Conservation (phyloP, 108 stramenopile species). For the Skeletonema marinoi region DNA sequence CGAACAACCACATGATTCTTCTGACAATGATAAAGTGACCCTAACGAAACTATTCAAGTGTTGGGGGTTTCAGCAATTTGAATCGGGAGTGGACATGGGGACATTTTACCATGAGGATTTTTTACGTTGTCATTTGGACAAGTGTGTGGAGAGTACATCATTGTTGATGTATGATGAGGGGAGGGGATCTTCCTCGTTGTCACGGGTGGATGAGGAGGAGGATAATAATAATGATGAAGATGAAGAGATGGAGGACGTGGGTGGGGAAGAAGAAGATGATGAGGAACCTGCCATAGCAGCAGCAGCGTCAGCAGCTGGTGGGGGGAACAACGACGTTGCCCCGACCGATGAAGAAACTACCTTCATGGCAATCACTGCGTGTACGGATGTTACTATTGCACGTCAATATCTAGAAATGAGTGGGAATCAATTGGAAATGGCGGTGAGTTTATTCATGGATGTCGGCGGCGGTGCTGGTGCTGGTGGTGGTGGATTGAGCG, state of each 20-base stretch:
- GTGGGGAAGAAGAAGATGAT: not conserved
- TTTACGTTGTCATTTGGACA: not conserved
- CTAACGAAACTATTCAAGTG: not conserved
- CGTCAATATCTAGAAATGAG: conserved; percentile 84
- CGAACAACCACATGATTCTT: not conserved
- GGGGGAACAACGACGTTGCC: conserved; percentile 22
- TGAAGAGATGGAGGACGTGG: not conserved
- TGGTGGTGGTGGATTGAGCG: conserved; percentile 2
- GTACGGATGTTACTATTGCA: conserved; percentile 57
- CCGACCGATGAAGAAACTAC: conserved; percentile 37
- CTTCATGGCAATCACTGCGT: conserved; percentile 81
- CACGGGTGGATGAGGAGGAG: not conserved
- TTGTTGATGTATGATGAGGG: not conserved
- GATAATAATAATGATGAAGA: not conserved
- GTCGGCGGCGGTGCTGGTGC: conserved; percentile 49
- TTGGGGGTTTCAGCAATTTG: not conserved
- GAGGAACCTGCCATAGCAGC: not conserved
- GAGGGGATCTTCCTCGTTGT: not conserved
- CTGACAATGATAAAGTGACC: not conserved
- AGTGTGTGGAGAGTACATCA: not conserved
- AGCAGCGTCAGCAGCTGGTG: not conserved
- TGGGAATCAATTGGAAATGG: conserved; percentile 68
- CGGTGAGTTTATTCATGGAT: conserved; percentile 77
- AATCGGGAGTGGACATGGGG: not conserved
- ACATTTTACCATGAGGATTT: not conserved